phyloP scores from a whole-genome alignment of 768 basidiomycete species.

The Mycena epipterygia region DNA sequence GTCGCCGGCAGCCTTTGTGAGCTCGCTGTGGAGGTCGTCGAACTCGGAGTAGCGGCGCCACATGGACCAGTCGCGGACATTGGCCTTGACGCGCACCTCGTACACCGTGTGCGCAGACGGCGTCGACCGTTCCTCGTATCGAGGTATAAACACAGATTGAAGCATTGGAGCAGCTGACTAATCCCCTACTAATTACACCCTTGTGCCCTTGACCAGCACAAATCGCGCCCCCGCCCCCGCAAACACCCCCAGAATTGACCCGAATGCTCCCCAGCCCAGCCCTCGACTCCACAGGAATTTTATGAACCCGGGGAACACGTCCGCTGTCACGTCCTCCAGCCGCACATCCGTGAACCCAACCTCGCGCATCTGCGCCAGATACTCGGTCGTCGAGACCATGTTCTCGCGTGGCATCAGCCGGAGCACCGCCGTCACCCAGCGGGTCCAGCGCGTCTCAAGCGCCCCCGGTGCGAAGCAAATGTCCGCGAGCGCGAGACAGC shows the following conservation, averaged over 20 bases:
- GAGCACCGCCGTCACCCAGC: slow-evolving; percentile 49
- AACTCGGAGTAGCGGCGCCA: slow-evolving; percentile 97
- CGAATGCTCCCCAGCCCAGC: slow-evolving; percentile 59
- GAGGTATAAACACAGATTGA: slow-evolving; percentile 68
- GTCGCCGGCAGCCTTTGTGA: slow-evolving; percentile 80
- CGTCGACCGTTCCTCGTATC: slow-evolving; percentile 73
- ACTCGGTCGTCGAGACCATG: slow-evolving; percentile 59
- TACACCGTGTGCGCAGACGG: slow-evolving; percentile 90
- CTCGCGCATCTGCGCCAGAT: slow-evolving; percentile 56
- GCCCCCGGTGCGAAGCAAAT: slow-evolving; percentile 61
- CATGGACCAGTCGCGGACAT: slow-evolving; percentile 94
- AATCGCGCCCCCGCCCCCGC: slow-evolving; percentile 58
- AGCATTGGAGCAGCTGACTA: slow-evolving; percentile 12
- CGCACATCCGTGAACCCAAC: slow-evolving; percentile 68
- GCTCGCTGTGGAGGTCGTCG: slow-evolving; percentile 85
- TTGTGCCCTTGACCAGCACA: slow-evolving; percentile 60
- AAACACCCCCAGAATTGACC: slow-evolving; percentile 53
- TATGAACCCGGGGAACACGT: slow-evolving; percentile 72
- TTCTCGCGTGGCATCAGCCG: slow-evolving; percentile 64
- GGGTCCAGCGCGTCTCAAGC: slow-evolving; percentile 41
- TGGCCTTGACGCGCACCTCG: slow-evolving; percentile 86
- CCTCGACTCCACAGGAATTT: slow-evolving; percentile 62
- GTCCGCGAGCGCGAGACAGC: slow-evolving; percentile 72
- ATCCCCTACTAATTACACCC: background rate
- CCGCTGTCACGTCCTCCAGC: slow-evolving; percentile 68